These are phyloP conservation scores for Kuraishia ogatae DNA, from an alignment of 805 yeast genomes.

Conservation along the genomic window DNA sequence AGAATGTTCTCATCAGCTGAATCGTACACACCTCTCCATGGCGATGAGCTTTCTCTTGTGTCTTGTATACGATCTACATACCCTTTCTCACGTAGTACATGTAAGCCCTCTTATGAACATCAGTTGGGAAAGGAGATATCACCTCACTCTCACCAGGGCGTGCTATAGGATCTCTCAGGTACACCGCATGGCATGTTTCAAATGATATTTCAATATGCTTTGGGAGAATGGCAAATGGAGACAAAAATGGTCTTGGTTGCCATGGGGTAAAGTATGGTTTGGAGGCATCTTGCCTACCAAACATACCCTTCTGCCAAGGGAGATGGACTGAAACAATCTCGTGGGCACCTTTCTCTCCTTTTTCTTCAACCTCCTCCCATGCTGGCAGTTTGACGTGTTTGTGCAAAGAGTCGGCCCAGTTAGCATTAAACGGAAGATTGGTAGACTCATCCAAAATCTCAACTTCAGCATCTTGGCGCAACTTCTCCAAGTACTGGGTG, in stretches of 20 bases:
- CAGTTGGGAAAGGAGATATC: slow-evolving; percentile 77
- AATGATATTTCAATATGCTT: slow-evolving; percentile 87
- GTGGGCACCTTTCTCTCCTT: slow-evolving; percentile 23
- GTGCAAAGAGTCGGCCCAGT: slow-evolving; percentile 40
- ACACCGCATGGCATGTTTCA: slow-evolving; percentile 92
- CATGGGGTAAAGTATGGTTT: slow-evolving; percentile 94
- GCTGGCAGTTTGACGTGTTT: slow-evolving; percentile 31
- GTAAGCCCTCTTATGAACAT: slow-evolving; percentile 86
- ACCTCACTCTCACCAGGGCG: slow-evolving; percentile 97
- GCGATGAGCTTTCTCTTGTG: background rate
- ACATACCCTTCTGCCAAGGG: slow-evolving; percentile 78
- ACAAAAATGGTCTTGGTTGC: slow-evolving; percentile 89
- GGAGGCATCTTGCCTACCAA: slow-evolving; percentile 68
- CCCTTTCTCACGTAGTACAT: slow-evolving; percentile 86
- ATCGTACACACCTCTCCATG: background rate
- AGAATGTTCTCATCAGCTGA: background rate
- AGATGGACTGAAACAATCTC: slow-evolving; percentile 34
- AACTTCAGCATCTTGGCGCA: slow-evolving; percentile 11
- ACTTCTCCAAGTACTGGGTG: slow-evolving; percentile 20
- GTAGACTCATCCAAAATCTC: background rate
- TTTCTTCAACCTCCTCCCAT: slow-evolving; percentile 22
- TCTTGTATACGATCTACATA: slow-evolving; percentile 12
- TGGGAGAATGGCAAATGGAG: slow-evolving; percentile 88
- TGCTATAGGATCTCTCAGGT: slow-evolving; percentile 93
- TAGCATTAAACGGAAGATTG: slow-evolving; percentile 14